Percentiles rank a stretch among this genome's conserved stretches.
Conservation (phyloP, 768 basidiomycete species). For the Agrocybe praecox region DNA sequence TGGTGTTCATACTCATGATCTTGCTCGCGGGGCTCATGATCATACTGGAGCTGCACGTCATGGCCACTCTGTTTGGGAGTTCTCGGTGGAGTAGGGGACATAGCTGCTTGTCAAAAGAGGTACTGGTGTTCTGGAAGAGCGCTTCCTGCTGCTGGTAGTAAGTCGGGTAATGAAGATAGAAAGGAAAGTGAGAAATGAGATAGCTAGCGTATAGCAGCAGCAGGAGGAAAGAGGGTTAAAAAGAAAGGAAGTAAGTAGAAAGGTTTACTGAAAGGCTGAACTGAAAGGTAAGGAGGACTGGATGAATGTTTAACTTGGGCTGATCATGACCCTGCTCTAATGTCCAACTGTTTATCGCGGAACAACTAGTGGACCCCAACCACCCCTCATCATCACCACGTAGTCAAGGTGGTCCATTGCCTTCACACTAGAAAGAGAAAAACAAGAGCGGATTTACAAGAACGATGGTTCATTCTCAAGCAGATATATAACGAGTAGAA, state of each 20-base stretch:
- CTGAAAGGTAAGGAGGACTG: too few relatives aligned
- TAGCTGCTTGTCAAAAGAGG: conserved; percentile 6
- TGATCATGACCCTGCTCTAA: background rate
- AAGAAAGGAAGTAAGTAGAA: background rate
- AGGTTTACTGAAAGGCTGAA: background rate
- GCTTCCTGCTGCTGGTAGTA: background rate
- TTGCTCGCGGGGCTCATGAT: conserved; percentile 9
- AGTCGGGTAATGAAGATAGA: too few relatives aligned
- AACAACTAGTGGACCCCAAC: background rate
- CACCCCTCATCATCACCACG: background rate
- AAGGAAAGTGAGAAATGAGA: conserved; percentile 1
- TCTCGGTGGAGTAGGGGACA: conserved; percentile 24
- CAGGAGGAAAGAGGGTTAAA: background rate
- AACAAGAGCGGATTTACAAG: too few relatives aligned
- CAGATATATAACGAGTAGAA: background rate
- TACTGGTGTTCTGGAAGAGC: background rate
- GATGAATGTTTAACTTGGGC: background rate
- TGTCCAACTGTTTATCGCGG: background rate
- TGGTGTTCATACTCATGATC: conserved; percentile 5
- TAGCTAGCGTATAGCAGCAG: background rate
- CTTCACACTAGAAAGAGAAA: background rate
- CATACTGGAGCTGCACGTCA: conserved; percentile 4
- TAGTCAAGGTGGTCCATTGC: background rate
- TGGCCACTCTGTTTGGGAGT: conserved; percentile 15
- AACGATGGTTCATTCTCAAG: too few relatives aligned